Conservation (phyloP, 1,284 basidiomycete genomes). For the Lentinus polychrous region DNA sequence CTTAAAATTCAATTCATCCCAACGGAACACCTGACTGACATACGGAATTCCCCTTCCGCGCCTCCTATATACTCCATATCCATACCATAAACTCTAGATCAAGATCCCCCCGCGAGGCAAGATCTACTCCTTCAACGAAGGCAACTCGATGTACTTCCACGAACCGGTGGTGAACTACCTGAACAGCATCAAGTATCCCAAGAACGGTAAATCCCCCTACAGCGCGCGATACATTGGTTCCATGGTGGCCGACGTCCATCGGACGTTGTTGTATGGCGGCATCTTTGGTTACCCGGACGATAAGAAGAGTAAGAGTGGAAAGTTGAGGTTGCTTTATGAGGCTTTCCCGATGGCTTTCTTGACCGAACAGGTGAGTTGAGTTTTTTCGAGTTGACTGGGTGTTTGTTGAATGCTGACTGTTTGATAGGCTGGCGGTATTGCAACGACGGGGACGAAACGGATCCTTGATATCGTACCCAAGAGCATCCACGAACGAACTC, state of each 20-base stretch:
- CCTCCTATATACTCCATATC: background rate
- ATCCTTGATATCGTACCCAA: conserved; percentile 92
- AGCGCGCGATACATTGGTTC: conserved; percentile 96
- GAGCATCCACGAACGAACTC: conserved; percentile 86
- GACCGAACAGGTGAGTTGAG: conserved; percentile 76
- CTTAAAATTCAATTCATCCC: background rate
- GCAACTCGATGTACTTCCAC: conserved; percentile 94
- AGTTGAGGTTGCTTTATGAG: conserved; percentile 93
- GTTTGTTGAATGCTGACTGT: background rate
- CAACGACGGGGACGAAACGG: conserved; percentile 88
- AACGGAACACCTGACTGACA: background rate
- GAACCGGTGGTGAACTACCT: conserved; percentile 83
- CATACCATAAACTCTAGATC: conserved; percentile 70
- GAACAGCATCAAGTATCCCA: conserved; percentile 91
- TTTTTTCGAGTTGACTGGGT: background rate
- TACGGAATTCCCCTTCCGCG: background rate
- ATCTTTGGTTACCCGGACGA: conserved; percentile 99
- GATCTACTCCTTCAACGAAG: conserved; percentile 99
- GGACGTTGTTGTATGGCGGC: conserved; percentile 95
- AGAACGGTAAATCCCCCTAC: conserved; percentile 73
- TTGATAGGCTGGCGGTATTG: conserved; percentile 87
- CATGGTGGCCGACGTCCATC: conserved; percentile 98
- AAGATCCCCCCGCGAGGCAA: conserved; percentile 91
- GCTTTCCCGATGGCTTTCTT: conserved; percentile 99
- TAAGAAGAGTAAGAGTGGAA: conserved; percentile 96